Conservation (phyloP, 140 eudicot genomes). For the Oenanthe javanica region DNA sequence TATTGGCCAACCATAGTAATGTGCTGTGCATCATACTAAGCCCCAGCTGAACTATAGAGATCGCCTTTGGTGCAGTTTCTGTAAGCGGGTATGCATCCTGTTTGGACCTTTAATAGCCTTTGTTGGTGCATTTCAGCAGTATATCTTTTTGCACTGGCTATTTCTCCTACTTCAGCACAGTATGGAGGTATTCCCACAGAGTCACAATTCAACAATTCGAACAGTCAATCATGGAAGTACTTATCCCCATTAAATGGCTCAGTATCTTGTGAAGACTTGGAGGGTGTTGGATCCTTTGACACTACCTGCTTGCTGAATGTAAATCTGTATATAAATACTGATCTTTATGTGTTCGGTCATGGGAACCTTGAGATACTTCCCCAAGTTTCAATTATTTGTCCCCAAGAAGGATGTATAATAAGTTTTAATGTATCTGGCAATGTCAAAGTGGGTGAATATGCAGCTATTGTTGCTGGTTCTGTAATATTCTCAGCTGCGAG, state of each 20-base stretch:
- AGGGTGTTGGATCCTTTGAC: conserved; percentile 84
- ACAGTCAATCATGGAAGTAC: conserved; percentile 10
- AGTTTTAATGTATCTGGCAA: conserved; percentile 72
- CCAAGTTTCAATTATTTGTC: conserved; percentile 55
- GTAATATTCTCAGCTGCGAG: conserved; percentile 49
- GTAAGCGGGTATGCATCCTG: conserved; percentile 43
- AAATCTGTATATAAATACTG: conserved; percentile 28
- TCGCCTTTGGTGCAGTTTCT: not conserved
- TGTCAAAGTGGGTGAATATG: conserved; percentile 58
- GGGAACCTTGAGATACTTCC: conserved; percentile 87
- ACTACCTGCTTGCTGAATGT: conserved; percentile 69
- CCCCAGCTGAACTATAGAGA: not conserved
- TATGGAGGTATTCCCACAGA: conserved; percentile 16
- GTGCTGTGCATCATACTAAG: not conserved
- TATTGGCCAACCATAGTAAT: not conserved
- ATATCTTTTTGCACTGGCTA: conserved; percentile 24
- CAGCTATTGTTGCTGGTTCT: conserved; percentile 63
- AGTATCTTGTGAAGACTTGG: conserved; percentile 57
- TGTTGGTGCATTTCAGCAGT: conserved; percentile 50
- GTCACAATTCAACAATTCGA: conserved; percentile 4
- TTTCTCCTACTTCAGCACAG: conserved; percentile 27
- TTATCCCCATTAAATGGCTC: conserved; percentile 17
- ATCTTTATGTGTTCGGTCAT: conserved; percentile 39
- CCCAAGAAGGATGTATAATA: conserved; percentile 57
- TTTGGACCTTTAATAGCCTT: conserved; percentile 26